phyloP scores from a whole-genome alignment of 2,329 filamentous ascomycete genomes.

The Penicillium sp. region DNA sequence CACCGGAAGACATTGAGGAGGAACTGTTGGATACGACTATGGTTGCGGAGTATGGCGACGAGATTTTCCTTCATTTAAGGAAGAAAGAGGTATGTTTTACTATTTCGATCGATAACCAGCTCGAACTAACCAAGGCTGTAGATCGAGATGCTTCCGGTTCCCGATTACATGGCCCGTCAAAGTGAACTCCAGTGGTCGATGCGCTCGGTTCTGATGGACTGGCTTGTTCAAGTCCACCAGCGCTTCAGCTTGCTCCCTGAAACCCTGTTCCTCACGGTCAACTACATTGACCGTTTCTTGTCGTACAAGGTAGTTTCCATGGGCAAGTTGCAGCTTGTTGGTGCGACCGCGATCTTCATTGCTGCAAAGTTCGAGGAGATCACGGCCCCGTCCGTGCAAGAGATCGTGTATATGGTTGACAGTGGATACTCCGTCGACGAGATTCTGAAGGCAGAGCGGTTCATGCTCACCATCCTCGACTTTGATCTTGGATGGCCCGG shows the following conservation, averaged over 20 bases:
- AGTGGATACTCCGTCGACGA: slow-evolving; percentile 80
- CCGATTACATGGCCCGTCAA: slow-evolving; percentile 94
- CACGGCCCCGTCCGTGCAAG: slow-evolving; percentile 85
- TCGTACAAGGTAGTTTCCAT: slow-evolving; percentile 90
- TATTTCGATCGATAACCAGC: not conserved
- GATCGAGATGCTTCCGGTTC: slow-evolving; percentile 73
- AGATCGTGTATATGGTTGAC: slow-evolving; percentile 98
- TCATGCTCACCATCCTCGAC: slow-evolving; percentile 93
- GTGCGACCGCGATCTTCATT: slow-evolving; percentile 88
- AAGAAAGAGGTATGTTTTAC: slow-evolving; percentile 63
- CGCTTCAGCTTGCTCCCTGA: slow-evolving; percentile 86
- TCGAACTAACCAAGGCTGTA: slow-evolving; percentile 29
- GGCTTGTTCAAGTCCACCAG: slow-evolving; percentile 90
- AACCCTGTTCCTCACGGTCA: slow-evolving; percentile 87
- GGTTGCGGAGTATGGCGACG: slow-evolving; percentile 92
- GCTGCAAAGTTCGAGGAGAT: slow-evolving; percentile 99
- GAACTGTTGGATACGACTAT: slow-evolving; percentile 91
- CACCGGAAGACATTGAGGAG: slow-evolving; percentile 70
- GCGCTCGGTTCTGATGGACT: slow-evolving; percentile 94
- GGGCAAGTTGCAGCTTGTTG: slow-evolving; percentile 88
- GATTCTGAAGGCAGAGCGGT: slow-evolving; percentile 91
- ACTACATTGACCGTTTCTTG: slow-evolving; percentile 94
- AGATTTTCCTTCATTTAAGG: slow-evolving; percentile 89
- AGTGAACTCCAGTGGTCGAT: slow-evolving; percentile 99
- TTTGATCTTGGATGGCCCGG: slow-evolving; percentile 98